Percentiles rank a stretch among this genome's conserved stretches.
Conservation (phyloP, 192 early-diverging fungal genomes). For the Gorgonomyces haynaldii region DNA sequence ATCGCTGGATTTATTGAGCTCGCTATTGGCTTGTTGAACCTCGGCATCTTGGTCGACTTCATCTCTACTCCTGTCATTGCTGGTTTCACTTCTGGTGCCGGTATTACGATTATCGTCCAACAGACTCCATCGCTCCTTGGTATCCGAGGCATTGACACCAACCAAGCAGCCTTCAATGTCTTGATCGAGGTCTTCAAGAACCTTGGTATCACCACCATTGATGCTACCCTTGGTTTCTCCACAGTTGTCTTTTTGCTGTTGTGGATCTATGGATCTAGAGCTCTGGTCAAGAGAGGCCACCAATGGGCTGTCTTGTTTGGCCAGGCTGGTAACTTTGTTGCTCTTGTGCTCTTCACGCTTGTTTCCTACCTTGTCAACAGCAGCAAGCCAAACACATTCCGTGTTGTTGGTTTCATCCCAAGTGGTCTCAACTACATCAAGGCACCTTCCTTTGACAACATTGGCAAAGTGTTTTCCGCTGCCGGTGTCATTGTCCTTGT, state of each 20-base stretch:
- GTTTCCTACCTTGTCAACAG: slow-evolving; percentile 59
- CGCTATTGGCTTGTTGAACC: slow-evolving; percentile 61
- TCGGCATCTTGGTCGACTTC: slow-evolving; percentile 81
- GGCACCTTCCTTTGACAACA: slow-evolving; percentile 35
- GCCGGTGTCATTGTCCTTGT: slow-evolving; percentile 59
- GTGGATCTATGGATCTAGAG: not conserved
- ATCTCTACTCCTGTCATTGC: slow-evolving; percentile 72
- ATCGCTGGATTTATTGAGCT: slow-evolving; percentile 61
- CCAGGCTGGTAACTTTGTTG: slow-evolving; percentile 62
- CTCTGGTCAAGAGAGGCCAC: slow-evolving; percentile 7
- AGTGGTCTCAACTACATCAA: slow-evolving; percentile 47
- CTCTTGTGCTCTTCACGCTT: slow-evolving; percentile 62
- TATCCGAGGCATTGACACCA: slow-evolving; percentile 61
- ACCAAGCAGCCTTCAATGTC: slow-evolving; percentile 59
- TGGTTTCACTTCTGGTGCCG: slow-evolving; percentile 80
- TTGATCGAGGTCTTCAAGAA: slow-evolving; percentile 51
- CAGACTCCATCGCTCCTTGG: slow-evolving; percentile 75
- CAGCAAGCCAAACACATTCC: slow-evolving; percentile 11
- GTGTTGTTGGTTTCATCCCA: slow-evolving; percentile 60
- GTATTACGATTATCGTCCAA: slow-evolving; percentile 63
- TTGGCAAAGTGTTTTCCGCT: slow-evolving; percentile 24
- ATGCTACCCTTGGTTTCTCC: slow-evolving; percentile 53
- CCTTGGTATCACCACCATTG: slow-evolving; percentile 29
- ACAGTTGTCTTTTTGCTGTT: slow-evolving; percentile 14
- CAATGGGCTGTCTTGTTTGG: slow-evolving; percentile 50